A percentile compares a stretch with the other conserved stretches of the same genome.
phyloP scores from a whole-genome alignment of 495 filamentous ascomycete species.

The Penicillium atrosanguineum region DNA sequence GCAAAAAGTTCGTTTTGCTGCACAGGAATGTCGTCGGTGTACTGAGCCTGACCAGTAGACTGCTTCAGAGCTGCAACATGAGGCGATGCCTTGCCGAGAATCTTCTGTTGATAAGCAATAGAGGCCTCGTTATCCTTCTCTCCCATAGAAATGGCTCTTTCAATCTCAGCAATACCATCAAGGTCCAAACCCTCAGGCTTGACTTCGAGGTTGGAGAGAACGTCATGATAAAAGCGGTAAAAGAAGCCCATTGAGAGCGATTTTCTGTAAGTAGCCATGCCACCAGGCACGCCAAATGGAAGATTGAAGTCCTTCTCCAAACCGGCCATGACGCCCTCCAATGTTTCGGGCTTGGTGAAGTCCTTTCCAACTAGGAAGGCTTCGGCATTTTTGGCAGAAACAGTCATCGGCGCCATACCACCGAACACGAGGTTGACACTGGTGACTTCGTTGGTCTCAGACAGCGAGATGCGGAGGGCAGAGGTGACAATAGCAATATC shows the following conservation, averaged over 20 bases:
- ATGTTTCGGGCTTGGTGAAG: constrained; percentile 72
- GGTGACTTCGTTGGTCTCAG: constrained; percentile 61
- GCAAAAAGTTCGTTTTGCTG: constrained; percentile 87
- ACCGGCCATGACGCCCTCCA: constrained; percentile 85
- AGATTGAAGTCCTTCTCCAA: constrained; percentile 85
- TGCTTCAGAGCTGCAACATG: constrained; percentile 95
- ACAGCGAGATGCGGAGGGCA: constrained; percentile 69
- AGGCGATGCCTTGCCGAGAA: constrained; percentile 75
- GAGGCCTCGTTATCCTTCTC: constrained; percentile 47
- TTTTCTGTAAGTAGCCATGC: constrained; percentile 94
- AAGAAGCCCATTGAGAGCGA: constrained; percentile 86
- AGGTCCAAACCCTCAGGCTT: constrained; percentile 43
- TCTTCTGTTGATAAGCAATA: constrained; percentile 58
- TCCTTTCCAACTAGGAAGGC: constrained; percentile 71
- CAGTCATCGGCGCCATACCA: constrained; percentile 84
- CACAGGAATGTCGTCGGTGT: constrained; percentile 91
- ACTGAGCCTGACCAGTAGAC: constrained; percentile 89
- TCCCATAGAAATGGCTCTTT: constrained; percentile 58
- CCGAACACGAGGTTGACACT: constrained; percentile 80
- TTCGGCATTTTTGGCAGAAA: constrained; percentile 74
- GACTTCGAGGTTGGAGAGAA: constrained; percentile 50
- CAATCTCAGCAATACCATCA: constrained; percentile 57
- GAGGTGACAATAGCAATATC: constrained; percentile 96
- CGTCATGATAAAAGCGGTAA: constrained; percentile 83
- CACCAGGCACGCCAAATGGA: constrained; percentile 82